Conservation (phyloP, 1,284 basidiomycete genomes). For the Malassezia globosa region DNA sequence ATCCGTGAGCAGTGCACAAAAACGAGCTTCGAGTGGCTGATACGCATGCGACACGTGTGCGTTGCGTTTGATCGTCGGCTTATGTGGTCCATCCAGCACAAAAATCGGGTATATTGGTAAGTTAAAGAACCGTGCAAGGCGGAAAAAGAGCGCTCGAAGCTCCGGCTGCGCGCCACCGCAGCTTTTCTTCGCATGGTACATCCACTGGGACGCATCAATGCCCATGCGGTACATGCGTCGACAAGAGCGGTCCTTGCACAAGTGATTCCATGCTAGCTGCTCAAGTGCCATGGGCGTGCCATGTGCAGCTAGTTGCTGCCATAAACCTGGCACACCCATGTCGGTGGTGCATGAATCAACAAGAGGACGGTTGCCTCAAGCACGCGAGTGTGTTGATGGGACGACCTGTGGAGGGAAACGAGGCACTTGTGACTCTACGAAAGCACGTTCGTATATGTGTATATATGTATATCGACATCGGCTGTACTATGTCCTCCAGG, state of each 20-base stretch:
- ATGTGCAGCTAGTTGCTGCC: constrained; percentile 26
- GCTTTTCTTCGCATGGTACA: constrained; percentile 49
- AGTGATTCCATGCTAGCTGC: constrained; percentile 19
- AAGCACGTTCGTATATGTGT: too few relatives aligned
- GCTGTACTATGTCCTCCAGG: too few relatives aligned
- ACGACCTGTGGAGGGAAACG: too few relatives aligned
- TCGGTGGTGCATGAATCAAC: too few relatives aligned
- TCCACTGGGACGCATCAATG: constrained; percentile 48
- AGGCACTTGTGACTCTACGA: too few relatives aligned
- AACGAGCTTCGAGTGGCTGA: constrained; percentile 19
- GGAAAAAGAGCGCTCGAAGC: constrained; percentile 51
- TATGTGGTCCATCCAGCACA: constrained; percentile 80
- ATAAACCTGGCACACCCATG: constrained; percentile 39
- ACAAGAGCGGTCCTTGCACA: constrained; percentile 18
- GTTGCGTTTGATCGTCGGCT: constrained; percentile 71
- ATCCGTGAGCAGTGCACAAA: constrained; percentile 60
- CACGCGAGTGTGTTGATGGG: too few relatives aligned
- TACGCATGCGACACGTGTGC: constrained; percentile 4
- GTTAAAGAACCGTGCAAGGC: constrained; percentile 58
- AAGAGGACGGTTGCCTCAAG: too few relatives aligned
- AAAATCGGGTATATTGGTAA: constrained; percentile 76
- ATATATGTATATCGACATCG: too few relatives aligned
- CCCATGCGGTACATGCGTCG: constrained; percentile 24
- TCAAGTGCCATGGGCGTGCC: constrained; percentile 25
- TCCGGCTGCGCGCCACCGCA: constrained; percentile 50